phyloP scores from a whole-genome alignment of 176 grass and related monocot genomes.

The Oryza meyeriana region DNA sequence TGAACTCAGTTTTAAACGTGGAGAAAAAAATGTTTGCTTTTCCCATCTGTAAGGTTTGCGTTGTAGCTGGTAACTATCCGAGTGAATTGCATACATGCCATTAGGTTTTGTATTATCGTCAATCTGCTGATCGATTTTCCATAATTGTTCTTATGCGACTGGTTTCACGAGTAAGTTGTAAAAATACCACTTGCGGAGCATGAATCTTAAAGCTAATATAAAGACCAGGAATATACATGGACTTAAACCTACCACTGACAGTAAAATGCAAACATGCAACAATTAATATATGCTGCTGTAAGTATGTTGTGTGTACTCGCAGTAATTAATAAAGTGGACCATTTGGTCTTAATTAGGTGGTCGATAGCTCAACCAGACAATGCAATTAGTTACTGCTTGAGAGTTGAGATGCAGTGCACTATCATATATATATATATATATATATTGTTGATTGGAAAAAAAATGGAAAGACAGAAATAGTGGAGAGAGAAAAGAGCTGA shows the following conservation, averaged over 20 bases:
- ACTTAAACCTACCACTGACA: neutral
- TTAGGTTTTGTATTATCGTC: too few relatives aligned
- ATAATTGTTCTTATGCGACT: too few relatives aligned
- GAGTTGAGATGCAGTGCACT: too few relatives aligned
- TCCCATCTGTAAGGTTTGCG: neutral
- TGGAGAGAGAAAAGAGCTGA: neutral
- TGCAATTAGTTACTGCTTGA: neutral
- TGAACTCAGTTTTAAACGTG: neutral
- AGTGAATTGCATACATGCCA: too few relatives aligned
- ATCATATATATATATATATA: neutral
- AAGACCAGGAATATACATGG: neutral
- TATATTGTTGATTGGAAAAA: neutral
- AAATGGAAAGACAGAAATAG: neutral
- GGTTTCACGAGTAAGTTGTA: too few relatives aligned
- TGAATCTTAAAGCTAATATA: neutral
- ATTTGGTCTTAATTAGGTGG: neutral
- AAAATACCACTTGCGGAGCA: neutral
- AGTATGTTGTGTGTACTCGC: neutral
- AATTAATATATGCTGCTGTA: neutral
- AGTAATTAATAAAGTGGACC: neutral
- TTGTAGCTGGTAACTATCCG: too few relatives aligned
- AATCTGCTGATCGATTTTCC: too few relatives aligned
- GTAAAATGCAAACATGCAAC: neutral
- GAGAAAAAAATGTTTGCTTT: neutral
- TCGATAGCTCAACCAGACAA: neutral